A percentile compares a stretch with the other conserved stretches of the same genome.
Conservation (phyloP, 345 rosid species). For the Capsella bursapastoris region DNA sequence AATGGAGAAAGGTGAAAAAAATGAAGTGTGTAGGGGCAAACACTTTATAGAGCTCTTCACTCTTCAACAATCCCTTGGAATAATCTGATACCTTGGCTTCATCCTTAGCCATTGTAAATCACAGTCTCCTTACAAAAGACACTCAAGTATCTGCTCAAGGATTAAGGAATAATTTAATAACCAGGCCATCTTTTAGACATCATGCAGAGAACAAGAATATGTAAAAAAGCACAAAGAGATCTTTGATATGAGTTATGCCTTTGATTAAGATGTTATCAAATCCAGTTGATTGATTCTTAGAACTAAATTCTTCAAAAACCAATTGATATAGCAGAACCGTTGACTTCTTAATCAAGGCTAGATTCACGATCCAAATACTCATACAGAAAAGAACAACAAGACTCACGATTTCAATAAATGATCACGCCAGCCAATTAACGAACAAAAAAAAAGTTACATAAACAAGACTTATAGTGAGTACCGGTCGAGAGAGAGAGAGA, state of each 20-base stretch:
- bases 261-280: not conserved
- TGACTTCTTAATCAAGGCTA: slow-evolving; percentile 2
- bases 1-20: slow-evolving; percentile 8
- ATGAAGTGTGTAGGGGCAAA: not conserved
- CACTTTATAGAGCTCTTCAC: slow-evolving; percentile 62
- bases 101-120: slow-evolving; percentile 41
- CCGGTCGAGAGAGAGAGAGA: not conserved
- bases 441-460: not conserved
- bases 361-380: not conserved
- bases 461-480: not conserved
- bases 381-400: not conserved
- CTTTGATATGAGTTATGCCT: not conserved
- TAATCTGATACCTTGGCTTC: slow-evolving; percentile 20
- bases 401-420: not conserved
- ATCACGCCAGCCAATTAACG: not conserved
- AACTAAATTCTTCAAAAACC: not conserved
- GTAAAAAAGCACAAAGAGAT: not conserved
- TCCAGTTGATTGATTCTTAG: not conserved
- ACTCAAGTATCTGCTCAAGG: slow-evolving; percentile 21
- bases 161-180: not conserved
- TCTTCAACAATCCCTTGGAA: slow-evolving; percentile 53
- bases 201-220: not conserved
- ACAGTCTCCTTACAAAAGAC: slow-evolving; percentile 7
- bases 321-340: not conserved
- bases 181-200: not conserved